These are phyloP conservation scores for Leptographium radiaticola DNA, from an alignment of 2,329 filamentous ascomycete species.

Conservation along the genomic window DNA sequence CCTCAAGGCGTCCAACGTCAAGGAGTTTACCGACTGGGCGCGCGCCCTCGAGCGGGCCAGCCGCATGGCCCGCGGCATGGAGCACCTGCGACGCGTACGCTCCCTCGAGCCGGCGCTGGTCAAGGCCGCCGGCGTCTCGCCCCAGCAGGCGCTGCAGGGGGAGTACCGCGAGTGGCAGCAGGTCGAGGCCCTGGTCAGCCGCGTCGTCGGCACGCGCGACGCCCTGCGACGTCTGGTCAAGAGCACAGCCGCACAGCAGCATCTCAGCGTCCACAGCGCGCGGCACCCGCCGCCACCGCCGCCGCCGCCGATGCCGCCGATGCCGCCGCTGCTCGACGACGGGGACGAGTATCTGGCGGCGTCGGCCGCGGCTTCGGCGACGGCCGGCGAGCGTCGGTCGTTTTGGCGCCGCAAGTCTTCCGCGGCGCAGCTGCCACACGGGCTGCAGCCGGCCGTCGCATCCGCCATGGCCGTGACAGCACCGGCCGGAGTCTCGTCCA, in stretches of 20 bases:
- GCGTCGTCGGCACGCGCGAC: slow-evolving; percentile 78
- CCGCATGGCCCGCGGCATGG: slow-evolving; percentile 44
- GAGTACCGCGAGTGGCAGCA: slow-evolving; percentile 80
- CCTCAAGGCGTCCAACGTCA: slow-evolving; percentile 65
- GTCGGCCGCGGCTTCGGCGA: slow-evolving; percentile 12
- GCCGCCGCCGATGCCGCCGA: slow-evolving; percentile 13
- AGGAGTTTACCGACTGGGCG: slow-evolving; percentile 83
- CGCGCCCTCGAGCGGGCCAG: slow-evolving; percentile 74
- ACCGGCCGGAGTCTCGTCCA: slow-evolving; percentile 13
- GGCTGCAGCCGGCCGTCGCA: slow-evolving; percentile 24
- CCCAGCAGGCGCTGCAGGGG: not conserved
- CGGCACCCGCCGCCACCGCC: not conserved
- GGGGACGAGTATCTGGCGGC: slow-evolving; percentile 28
- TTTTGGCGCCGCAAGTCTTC: slow-evolving; percentile 92
- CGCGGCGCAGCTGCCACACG: slow-evolving; percentile 23
- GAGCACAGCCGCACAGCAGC: slow-evolving; percentile 59
- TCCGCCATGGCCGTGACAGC: slow-evolving; percentile 29
- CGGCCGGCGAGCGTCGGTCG: slow-evolving; percentile 44
- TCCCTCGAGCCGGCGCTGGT: not conserved
- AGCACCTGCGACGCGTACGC: slow-evolving; percentile 14
- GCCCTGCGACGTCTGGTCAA: slow-evolving; percentile 75
- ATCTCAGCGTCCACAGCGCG: slow-evolving; percentile 13
- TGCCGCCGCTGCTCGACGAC: slow-evolving; percentile 35
- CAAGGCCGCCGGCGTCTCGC: not conserved
- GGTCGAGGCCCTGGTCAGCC: slow-evolving; percentile 73